These are phyloP conservation scores for Eutrema heterophyllum DNA, from an alignment of 345 rosid species.

Conservation along the genomic window DNA sequence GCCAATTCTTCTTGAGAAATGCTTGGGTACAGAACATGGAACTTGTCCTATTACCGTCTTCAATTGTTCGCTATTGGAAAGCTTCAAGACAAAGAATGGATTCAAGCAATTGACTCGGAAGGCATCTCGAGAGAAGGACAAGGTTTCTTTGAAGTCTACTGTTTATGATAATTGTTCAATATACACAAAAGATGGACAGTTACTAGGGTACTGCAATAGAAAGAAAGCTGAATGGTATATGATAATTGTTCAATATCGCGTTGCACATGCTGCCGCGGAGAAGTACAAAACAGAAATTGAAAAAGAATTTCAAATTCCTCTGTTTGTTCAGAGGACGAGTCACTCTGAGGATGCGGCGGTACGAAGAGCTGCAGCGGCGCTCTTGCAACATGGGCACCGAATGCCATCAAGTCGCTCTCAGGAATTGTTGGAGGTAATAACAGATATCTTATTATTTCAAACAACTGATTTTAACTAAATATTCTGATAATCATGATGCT, in stretches of 20 bases:
- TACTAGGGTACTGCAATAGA: slow-evolving; percentile 88
- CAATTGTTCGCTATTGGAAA: slow-evolving; percentile 63
- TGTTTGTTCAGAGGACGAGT: slow-evolving; percentile 58
- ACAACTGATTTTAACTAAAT: background rate
- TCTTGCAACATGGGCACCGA: slow-evolving; percentile 74
- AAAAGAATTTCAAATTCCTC: slow-evolving; percentile 75
- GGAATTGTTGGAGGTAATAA: slow-evolving; percentile 62
- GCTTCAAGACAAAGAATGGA: slow-evolving; percentile 48
- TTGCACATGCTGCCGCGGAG: slow-evolving; percentile 96
- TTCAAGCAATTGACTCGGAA: slow-evolving; percentile 54
- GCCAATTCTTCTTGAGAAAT: slow-evolving; percentile 50
- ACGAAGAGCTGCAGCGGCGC: slow-evolving; percentile 96
- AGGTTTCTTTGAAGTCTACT: slow-evolving; percentile 85
- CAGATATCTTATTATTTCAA: background rate
- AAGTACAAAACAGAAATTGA: slow-evolving; percentile 73
- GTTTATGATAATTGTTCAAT: slow-evolving; percentile 95
- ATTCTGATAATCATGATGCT: background rate
- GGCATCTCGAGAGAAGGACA: slow-evolving; percentile 66
- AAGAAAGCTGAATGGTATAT: slow-evolving; percentile 89
- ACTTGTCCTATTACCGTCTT: slow-evolving; percentile 66
- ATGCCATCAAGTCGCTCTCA: slow-evolving; percentile 78
- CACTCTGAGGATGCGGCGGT: slow-evolving; percentile 56
- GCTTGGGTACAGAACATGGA: slow-evolving; percentile 62
- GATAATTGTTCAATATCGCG: no score
- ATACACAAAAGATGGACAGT: slow-evolving; percentile 84